Base-by-base conservation (phyloP, 495 filamentous ascomycete species). In the Penicillium antarcticum region DNA sequence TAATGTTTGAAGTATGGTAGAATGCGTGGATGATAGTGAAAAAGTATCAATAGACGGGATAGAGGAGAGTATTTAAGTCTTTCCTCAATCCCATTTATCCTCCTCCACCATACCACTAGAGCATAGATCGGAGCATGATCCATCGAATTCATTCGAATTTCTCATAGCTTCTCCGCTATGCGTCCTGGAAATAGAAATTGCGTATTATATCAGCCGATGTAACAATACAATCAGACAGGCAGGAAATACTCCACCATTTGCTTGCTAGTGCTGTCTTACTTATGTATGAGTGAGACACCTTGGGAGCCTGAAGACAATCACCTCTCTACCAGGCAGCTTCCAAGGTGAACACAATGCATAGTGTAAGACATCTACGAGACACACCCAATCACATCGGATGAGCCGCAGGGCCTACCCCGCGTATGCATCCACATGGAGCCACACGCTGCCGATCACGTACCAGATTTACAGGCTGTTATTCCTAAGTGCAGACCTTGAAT, bases 361-460 rank as follows among this genome's bases (percentile, higher is more conserved):
- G 21, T 14, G 35, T 53, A 48, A 53, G 51, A 53, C 51, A 53
- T 32, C 11, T 42, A 36, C 51, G 31, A 53, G 44, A 53, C 51
- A 44, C 37, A 33, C 10, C 51, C 51, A 53, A 48, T 53, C 38
- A 53, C 4, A 46, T 34, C 19, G 13, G 14, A 29, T 42, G 21
- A 24, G 31, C 45, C 17, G 45, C 6, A 47, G 45, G 34, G 50
- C 42, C 2, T 29, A 40, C 51, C 51, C 51, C 51, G 51, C 51
- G 35, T 53, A 36, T 53, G 31, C 35, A 39, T 21, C 35, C 45
- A 37, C 32, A 18, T 37, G 35, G 36, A 29, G 18, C 45, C 45
- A 24, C 33, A 16, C 26, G 33, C 7, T 29, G 26, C 8, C 26
- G 26, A 29, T 29, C 26, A 1, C 26, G 9, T 29, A 29, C 26